Conservation (phyloP, 1,284 basidiomycete species). For the Austroboletus niveus region DNA sequence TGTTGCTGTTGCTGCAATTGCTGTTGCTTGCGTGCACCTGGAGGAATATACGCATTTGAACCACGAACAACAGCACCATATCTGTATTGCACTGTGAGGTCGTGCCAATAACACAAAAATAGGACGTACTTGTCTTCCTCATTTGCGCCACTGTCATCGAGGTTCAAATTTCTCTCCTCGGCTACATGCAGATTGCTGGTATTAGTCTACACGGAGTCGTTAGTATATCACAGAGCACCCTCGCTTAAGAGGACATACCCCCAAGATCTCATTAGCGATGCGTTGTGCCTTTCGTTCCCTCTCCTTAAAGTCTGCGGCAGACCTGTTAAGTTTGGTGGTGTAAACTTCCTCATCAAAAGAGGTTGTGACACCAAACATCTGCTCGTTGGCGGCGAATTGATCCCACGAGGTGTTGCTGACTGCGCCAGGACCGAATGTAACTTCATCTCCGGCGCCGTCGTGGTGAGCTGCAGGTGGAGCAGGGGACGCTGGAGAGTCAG, state of each 20-base stretch:
- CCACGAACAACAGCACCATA: conserved; percentile 92
- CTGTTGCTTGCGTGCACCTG: conserved; percentile 64
- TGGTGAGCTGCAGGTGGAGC: conserved; percentile 18
- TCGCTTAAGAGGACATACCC: conserved; percentile 46
- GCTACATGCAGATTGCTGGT: conserved; percentile 83
- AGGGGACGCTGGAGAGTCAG: conserved; percentile 26
- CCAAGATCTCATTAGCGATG: conserved; percentile 89
- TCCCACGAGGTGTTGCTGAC: conserved; percentile 71
- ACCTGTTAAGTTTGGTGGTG: conserved; percentile 91
- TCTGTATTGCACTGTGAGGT: conserved; percentile 40
- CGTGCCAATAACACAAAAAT: conserved; percentile 12
- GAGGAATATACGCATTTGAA: conserved; percentile 90
- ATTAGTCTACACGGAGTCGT: conserved; percentile 44
- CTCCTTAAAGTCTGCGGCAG: conserved; percentile 83
- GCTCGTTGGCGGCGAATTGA: conserved; percentile 94
- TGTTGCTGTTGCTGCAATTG: conserved; percentile 30
- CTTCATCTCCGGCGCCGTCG: conserved; percentile 50
- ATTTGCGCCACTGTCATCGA: conserved; percentile 74
- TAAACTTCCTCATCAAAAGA: conserved; percentile 94
- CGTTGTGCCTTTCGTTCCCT: conserved; percentile 85
- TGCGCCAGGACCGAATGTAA: conserved; percentile 63
- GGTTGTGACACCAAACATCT: conserved; percentile 89
- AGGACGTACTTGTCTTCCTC: conserved; percentile 89
- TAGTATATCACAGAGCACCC: background rate
- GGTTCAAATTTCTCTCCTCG: conserved; percentile 80